Conservation (phyloP, 1,284 basidiomycete species). For the Kalmanozyma brasiliensis region DNA sequence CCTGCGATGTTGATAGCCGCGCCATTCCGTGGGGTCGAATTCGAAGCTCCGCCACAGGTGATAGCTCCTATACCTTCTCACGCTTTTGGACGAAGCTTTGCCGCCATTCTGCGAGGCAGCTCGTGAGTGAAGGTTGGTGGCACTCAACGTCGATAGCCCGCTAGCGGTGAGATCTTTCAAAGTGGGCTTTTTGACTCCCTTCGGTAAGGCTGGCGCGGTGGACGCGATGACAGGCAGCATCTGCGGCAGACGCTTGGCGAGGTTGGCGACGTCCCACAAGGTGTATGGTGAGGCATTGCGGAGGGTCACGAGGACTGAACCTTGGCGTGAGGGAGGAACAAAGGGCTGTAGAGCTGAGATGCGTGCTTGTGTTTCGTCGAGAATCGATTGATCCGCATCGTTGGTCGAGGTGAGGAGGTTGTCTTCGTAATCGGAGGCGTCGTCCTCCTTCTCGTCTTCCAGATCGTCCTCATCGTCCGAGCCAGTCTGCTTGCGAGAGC, state of each 20-base stretch:
- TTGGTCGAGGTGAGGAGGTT: slow-evolving; percentile 1
- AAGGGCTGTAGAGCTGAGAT: slow-evolving; percentile 70
- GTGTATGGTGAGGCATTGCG: slow-evolving; percentile 89
- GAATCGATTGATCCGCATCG: slow-evolving; percentile 55
- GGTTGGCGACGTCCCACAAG: slow-evolving; percentile 75
- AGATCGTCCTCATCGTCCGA: slow-evolving; percentile 37
- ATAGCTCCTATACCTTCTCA: slow-evolving; percentile 76
- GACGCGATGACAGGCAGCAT: slow-evolving; percentile 73
- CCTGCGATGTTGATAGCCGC: slow-evolving; percentile 88
- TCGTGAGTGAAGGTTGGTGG: slow-evolving; percentile 34
- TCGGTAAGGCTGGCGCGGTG: slow-evolving; percentile 56
- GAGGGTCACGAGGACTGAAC: slow-evolving; percentile 83
- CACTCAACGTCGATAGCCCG: slow-evolving; percentile 34
- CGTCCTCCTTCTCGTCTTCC: slow-evolving; percentile 22
- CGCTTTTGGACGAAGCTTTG: slow-evolving; percentile 68
- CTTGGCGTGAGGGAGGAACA: slow-evolving; percentile 68
- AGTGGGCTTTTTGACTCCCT: slow-evolving; percentile 45
- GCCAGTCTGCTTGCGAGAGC: slow-evolving; percentile 6
- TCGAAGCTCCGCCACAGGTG: slow-evolving; percentile 81
- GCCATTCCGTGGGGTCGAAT: slow-evolving; percentile 80
- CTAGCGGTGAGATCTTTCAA: slow-evolving; percentile 30
- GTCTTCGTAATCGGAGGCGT: slow-evolving; percentile 4
- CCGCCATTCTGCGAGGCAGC: slow-evolving; percentile 7
- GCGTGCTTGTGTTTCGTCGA: slow-evolving; percentile 27
- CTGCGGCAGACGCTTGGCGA: slow-evolving; percentile 39